Conservation (phyloP, 768 basidiomycete genomes). For the Collybia mongolica region DNA sequence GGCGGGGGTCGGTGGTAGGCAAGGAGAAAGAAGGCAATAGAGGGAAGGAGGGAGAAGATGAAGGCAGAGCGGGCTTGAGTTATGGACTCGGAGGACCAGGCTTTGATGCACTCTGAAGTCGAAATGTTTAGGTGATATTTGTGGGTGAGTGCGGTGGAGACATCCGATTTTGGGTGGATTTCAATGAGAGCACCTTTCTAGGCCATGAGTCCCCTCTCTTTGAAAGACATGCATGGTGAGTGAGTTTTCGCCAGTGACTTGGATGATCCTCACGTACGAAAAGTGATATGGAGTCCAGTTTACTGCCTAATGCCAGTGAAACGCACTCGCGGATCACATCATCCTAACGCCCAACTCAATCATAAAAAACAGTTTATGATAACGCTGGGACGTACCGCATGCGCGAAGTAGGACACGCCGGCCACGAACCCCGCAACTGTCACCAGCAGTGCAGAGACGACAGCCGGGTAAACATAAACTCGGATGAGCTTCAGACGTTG, state of each 20-base stretch:
- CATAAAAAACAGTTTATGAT: neutral
- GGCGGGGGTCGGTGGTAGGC: constrained; percentile 34
- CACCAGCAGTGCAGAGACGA: constrained; percentile 33
- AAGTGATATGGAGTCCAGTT: constrained; percentile 31
- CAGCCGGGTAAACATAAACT: constrained; percentile 19
- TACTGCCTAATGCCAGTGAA: constrained; percentile 29
- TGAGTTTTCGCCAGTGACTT: neutral
- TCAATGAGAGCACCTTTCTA: constrained; percentile 17
- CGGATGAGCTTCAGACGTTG: constrained; percentile 22
- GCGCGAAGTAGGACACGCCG: constrained; percentile 36
- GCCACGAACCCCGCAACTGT: constrained; percentile 32
- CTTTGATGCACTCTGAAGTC: constrained; percentile 34
- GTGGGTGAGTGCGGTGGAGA: neutral
- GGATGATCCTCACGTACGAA: constrained; percentile 27
- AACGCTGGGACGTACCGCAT: constrained; percentile 28
- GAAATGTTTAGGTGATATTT: neutral
- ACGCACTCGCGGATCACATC: constrained; percentile 37
- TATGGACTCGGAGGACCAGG: constrained; percentile 36
- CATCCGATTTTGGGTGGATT: constrained; percentile 35
- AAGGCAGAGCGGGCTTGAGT: constrained; percentile 36
- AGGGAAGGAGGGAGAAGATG: constrained; percentile 36
- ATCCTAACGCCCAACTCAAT: constrained; percentile 25
- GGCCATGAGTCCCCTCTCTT: constrained; percentile 34
- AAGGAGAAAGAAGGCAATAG: constrained; percentile 31
- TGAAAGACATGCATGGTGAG: neutral